phyloP scores from a whole-genome alignment of 2,329 filamentous ascomycete genomes.

The Verticillium albo-atrum region DNA sequence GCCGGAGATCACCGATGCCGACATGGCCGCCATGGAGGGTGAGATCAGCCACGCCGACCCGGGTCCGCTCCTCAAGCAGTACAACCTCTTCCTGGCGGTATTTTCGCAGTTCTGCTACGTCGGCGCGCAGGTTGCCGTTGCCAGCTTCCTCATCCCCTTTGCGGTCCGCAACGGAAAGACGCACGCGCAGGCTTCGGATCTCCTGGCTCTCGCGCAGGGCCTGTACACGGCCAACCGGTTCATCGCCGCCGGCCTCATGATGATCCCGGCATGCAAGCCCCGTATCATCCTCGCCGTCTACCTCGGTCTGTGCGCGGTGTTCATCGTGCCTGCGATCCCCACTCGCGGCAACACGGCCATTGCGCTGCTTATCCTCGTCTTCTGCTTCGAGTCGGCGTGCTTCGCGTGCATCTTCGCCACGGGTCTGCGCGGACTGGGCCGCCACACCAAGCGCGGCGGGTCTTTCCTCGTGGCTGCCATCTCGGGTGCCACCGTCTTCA shows the following conservation, averaged over 20 bases:
- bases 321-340: constrained; percentile 47
- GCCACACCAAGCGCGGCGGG: constrained; percentile 49
- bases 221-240: constrained; percentile 57
- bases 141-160: constrained; percentile 51
- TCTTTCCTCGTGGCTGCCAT: constrained; percentile 51
- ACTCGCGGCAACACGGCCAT: constrained; percentile 47
- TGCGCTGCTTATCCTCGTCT: constrained; percentile 48
- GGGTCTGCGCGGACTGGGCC: constrained; percentile 51
- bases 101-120: constrained; percentile 61
- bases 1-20: constrained; percentile 53
- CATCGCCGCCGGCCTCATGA: constrained; percentile 51
- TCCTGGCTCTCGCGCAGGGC: constrained; percentile 55
- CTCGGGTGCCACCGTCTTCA: constrained; percentile 48
- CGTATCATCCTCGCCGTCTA: constrained; percentile 50
- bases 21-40: constrained; percentile 52
- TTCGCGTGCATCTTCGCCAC: constrained; percentile 58
- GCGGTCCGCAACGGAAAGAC: constrained; percentile 18
- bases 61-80: constrained; percentile 52
- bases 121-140: constrained; percentile 52
- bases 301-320: constrained; percentile 48
- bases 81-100: constrained; percentile 56
- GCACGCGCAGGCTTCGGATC: constrained; percentile 28
- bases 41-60: constrained; percentile 34
- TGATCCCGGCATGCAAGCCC: constrained; percentile 43
- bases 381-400: constrained; percentile 54